Base-by-base conservation (phyloP, 768 basidiomycete species). In the Pisolithus marmoratus region DNA sequence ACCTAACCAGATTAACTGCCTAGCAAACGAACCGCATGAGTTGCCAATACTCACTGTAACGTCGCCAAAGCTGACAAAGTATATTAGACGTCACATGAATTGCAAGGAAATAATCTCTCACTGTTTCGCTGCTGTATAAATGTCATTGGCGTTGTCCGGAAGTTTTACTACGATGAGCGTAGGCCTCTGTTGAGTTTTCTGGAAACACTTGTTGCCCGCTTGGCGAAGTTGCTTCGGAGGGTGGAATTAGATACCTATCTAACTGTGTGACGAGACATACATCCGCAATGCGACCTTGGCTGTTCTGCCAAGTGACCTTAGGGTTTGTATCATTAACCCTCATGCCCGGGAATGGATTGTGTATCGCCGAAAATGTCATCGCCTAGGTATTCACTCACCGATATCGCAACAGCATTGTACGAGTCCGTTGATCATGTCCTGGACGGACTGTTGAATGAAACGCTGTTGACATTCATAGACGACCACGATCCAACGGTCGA, bases 71-170 rank as follows among this genome's bases (percentile, higher is more conserved):
- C 88, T 90, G 51, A 6, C 15, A 37, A 61, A 53, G 29, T 12
- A 14, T 19, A 41, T 53, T 26, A 51, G 54, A 56, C 11, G 50
- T 26, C 48, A 19, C 20, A 41, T 24, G 41, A 17, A 27, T 4
- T 51, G 40, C 27, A 44, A 38, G 17, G 47, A n/a, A 24, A n/a
- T n/a, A n/a, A 48, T 27, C 44, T 19, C 82, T 55, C 60, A 91
- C 88, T 89, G 84, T 69, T 91, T 91, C 23, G 90, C 78, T 19
- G 82, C 80, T 2, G 77, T 82, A 58, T 91, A 91, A 9, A 89
- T 79, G 47, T 91, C 87, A 38, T 85, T 83, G 1, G 82, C 85
- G 2, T 79, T 79, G 54, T 90, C 85, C 0, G 88, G 90, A 19
- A 91, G 73, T 38, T 90, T 64, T 24, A 83, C 77, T 1, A 90